These are phyloP conservation scores for Vanrija pseudolonga DNA, from an alignment of 1,284 basidiomycete genomes.

Conservation along the genomic window DNA sequence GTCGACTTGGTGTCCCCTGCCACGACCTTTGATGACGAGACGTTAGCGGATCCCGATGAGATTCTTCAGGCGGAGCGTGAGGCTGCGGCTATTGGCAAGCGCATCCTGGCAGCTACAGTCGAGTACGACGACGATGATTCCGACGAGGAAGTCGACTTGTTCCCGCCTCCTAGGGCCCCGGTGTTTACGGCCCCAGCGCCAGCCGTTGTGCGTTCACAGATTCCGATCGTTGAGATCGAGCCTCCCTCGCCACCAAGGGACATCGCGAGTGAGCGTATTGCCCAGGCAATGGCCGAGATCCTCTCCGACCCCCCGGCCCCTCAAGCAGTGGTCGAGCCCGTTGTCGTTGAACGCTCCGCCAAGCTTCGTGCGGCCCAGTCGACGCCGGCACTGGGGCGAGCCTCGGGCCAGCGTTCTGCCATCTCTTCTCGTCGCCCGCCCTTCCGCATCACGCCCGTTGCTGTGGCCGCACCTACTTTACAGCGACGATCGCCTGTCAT, in stretches of 20 bases:
- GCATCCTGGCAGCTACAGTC: conserved; percentile 16
- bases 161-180: background rate
- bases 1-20: too few relatives aligned
- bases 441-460: conserved; percentile 24
- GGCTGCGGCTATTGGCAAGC: conserved; percentile 12
- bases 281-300: background rate
- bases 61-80: conserved; percentile 9
- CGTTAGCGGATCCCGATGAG: background rate
- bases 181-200: background rate
- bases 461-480: conserved; percentile 34
- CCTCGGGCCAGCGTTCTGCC: too few relatives aligned
- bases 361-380: conserved; percentile 8
- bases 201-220: background rate
- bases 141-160: conserved; percentile 1
- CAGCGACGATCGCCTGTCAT: conserved; percentile 29
- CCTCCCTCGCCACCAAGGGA: background rate
- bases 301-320: background rate
- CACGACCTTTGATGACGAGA: background rate
- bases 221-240: background rate
- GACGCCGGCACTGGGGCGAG: conserved; percentile 3
- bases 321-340: background rate
- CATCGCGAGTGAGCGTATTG: background rate
- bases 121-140: conserved; percentile 14
- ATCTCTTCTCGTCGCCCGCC: conserved; percentile 7
- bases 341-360: conserved; percentile 4